Base-by-base conservation (phyloP, 192 early-diverging fungal genomes). In the Allomyces macrogynus region DNA sequence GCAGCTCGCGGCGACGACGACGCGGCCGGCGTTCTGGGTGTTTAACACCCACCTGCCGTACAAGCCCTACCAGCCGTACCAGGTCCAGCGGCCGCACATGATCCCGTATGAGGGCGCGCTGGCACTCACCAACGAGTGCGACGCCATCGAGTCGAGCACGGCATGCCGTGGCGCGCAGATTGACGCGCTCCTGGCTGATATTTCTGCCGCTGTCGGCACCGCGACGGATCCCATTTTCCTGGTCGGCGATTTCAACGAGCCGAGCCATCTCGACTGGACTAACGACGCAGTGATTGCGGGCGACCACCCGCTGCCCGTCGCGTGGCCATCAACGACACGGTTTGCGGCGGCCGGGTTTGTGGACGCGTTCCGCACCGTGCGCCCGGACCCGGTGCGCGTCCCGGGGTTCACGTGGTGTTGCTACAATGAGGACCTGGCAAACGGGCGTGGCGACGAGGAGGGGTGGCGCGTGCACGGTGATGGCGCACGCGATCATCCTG, bases 11-110 rank as follows among this genome's bases (percentile, higher is more conserved):
- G 67, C 72, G 24, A 7, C 61, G 2, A 66, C 43, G 40, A 70
- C 66, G 14, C 68, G 72, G 23, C 70, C 70, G 23, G 68, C 72
- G 74, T 40, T 40, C 32, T 75, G 70, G 24, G 24, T 72, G 18
- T 75, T 75, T 65, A 75, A 75, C 67, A 68, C 67, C 61, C 74
- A 75, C 23, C 60, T 75, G 22, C 70, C 61, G 25, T 72, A 75
- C 49, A 70, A 68, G 57, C 74, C 74, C 0, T 75, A 75, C 65
- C 68, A 73, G 65, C 74, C 74, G 5, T 75, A 73, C 69, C 74
- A 75, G 62, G 24, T 72, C 5, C 64, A 43, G 23, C 49, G 49
- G 12, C 49, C 49, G 20, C 69, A 69, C 67, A 68, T 67, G 63
- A 75, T 75, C 11, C 71, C 71, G 0, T 75, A 75, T n/a, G 69